These are phyloP conservation scores for Pythium pyrilobum DNA, from an alignment of 352 stramenopile species.

Conservation along the genomic window DNA sequence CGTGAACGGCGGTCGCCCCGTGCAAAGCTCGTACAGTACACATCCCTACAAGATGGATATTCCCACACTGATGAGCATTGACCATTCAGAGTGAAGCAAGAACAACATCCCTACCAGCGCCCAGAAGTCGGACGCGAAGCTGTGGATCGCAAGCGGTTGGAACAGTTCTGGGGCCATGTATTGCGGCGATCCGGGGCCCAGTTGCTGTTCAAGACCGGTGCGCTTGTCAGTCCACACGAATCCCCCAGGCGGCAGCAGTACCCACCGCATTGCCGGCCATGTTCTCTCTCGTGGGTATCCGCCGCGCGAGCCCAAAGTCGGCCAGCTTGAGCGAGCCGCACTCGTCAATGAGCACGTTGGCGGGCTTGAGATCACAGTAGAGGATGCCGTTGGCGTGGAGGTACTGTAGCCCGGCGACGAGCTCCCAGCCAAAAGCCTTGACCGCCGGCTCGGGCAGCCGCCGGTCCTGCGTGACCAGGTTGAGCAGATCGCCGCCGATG, in stretches of 20 bases:
- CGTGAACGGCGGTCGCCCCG: constrained; percentile 59
- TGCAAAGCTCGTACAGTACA: constrained; percentile 71
- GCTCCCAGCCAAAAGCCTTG: constrained; percentile 60
- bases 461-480: constrained; percentile 87
- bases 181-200: constrained; percentile 70
- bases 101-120: constrained; percentile 68
- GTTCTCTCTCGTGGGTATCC: constrained; percentile 63
- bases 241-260: neutral
- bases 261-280: constrained; percentile 29
- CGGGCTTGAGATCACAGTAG: constrained; percentile 89
- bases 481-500: constrained; percentile 88
- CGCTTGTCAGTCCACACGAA: neutral
- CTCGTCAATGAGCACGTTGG: constrained; percentile 91
- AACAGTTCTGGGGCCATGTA: constrained; percentile 94
- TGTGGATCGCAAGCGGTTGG: constrained; percentile 73
- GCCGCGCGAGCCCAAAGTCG: constrained; percentile 86
- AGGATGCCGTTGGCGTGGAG: constrained; percentile 86
- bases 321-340: constrained; percentile 90
- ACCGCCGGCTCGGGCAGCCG: constrained; percentile 75
- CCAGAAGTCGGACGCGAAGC: constrained; percentile 89
- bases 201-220: constrained; percentile 16
- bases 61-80: neutral
- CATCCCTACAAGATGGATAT: constrained; percentile 42
- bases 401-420: constrained; percentile 83
- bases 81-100: too few species aligned